phyloP scores from a whole-genome alignment of 2,329 filamentous ascomycete species.

The Alternaria triticina region DNA sequence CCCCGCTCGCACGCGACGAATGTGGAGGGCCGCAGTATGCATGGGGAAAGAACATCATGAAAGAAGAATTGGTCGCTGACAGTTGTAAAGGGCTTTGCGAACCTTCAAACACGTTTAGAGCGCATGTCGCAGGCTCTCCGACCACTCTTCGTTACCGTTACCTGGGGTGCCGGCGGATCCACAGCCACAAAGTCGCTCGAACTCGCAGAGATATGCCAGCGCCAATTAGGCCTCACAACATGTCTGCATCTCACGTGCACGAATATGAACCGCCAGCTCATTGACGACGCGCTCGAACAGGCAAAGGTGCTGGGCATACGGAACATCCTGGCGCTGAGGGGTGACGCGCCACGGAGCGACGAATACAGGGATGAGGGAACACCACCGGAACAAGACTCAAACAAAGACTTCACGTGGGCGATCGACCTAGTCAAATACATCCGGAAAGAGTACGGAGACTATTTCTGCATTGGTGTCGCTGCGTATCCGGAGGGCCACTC shows the following conservation, averaged over 20 bases:
- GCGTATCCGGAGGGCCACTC: constrained; percentile 95
- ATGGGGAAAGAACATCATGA: not conserved
- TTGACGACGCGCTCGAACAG: constrained; percentile 89
- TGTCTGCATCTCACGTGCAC: constrained; percentile 97
- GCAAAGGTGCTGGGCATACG: constrained; percentile 89
- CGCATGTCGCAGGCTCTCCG: constrained; percentile 92
- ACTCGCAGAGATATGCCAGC: constrained; percentile 92
- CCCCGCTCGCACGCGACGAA: constrained; percentile 21
- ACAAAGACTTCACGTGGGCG: constrained; percentile 86
- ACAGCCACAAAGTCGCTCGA: constrained; percentile 91
- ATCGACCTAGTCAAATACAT: constrained; percentile 91
- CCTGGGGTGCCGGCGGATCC: constrained; percentile 95
- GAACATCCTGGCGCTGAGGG: constrained; percentile 90
- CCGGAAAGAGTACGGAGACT: constrained; percentile 81
- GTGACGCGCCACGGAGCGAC: constrained; percentile 86
- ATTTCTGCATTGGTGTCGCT: constrained; percentile 95
- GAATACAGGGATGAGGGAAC: constrained; percentile 77
- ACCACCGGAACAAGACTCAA: constrained; percentile 66
- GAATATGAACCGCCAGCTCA: constrained; percentile 87
- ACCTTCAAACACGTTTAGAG: constrained; percentile 89
- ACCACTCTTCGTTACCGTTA: constrained; percentile 95
- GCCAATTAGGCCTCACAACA: constrained; percentile 89
- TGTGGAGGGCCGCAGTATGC: not conserved
- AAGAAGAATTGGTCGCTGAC: constrained; percentile 12
- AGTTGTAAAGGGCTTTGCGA: constrained; percentile 75